A percentile compares a stretch with the other conserved stretches of the same genome.
Evolutionary conservation across 257 asterid species (phyloP).

Genomic region (Prunella vulgaris): DNA sequence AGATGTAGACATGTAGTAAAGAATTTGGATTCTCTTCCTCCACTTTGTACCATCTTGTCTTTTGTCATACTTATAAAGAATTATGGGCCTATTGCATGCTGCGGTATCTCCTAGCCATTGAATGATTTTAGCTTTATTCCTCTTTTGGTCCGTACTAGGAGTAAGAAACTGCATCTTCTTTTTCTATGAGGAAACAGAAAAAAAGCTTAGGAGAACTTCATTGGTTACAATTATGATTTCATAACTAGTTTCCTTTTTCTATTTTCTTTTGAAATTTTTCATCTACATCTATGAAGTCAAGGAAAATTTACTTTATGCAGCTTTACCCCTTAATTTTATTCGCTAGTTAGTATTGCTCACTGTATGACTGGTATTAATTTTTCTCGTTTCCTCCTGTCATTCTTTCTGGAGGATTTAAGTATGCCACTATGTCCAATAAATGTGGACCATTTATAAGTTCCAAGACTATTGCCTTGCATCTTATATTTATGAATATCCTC

Average conservation of each 20-base stretch:
- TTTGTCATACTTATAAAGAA: neutral
- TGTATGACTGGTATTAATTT: neutral
- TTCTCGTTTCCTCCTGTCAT: neutral
- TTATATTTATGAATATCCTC: neutral
- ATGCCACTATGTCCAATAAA: neutral
- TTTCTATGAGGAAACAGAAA: neutral
- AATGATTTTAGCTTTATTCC: neutral
- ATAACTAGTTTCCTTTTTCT: neutral
- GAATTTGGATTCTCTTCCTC: neutral
- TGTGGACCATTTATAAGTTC: neutral
- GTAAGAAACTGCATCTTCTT: conserved; percentile 2
- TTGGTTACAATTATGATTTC: neutral
- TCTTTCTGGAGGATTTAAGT: neutral
- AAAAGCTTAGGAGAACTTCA: neutral
- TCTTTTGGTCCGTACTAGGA: neutral
- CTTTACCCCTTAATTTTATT: neutral
- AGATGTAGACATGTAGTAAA: neutral
- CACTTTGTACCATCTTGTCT: neutral
- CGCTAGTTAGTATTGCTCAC: neutral
- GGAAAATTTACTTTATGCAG: neutral
- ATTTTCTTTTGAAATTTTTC: neutral
- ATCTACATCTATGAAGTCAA: neutral
- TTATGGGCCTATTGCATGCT: neutral
- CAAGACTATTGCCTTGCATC: neutral
- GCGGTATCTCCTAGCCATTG: neutral